Evolutionary conservation across 208 protist genomes (phyloP).

Genomic region (Leishmania aethiopica): DNA sequence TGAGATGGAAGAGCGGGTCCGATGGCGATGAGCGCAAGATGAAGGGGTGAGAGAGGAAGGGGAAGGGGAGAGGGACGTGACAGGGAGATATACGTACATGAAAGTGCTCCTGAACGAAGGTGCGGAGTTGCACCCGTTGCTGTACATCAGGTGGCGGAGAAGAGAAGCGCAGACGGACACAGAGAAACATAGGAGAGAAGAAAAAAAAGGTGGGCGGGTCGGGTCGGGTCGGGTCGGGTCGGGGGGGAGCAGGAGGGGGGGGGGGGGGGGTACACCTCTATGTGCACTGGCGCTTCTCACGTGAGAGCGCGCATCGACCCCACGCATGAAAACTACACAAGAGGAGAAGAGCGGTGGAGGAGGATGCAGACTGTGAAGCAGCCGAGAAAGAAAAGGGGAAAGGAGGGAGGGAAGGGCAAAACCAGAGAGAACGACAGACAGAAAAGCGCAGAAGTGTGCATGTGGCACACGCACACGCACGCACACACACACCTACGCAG

Average conservation of each 20-base stretch:
- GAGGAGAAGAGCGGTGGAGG: background rate
- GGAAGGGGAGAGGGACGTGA: background rate
- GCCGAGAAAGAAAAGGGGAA: no score
- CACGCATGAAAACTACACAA: background rate
- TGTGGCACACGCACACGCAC: no score
- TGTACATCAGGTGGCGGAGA: constrained; percentile 2
- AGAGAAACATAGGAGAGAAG: constrained; percentile 7
- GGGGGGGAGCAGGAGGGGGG: no score
- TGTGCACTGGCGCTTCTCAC: background rate
- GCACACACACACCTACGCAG: background rate
- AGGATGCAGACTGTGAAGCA: no score
- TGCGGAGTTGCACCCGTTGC: background rate
- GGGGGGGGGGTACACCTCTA: background rate
- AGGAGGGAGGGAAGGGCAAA: background rate
- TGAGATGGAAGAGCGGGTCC: background rate
- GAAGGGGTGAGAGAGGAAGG: background rate
- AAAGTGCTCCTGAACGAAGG: background rate
- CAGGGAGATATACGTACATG: background rate
- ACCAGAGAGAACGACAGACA: background rate
- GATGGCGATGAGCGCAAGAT: background rate
- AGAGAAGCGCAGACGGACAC: background rate
- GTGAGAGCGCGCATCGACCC: background rate
- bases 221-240: background rate
- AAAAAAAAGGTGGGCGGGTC: background rate
- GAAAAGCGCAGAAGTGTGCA: background rate